Conservation (phyloP, 495 filamentous ascomycete genomes). For the Aspergillus biplanus region DNA sequence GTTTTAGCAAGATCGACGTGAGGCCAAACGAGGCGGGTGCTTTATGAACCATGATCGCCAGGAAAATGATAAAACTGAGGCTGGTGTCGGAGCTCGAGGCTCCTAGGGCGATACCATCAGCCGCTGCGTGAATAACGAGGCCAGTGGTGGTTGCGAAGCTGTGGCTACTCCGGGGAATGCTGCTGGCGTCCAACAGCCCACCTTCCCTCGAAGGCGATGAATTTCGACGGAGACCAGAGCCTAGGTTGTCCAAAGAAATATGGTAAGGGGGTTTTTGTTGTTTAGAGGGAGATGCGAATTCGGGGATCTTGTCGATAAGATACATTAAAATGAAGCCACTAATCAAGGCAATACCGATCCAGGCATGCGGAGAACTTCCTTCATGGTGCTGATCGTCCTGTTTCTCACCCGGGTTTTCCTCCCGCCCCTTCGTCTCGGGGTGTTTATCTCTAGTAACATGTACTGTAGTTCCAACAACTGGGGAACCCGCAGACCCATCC, state of each 20-base stretch:
- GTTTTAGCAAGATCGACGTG: conserved; percentile 84
- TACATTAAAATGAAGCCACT: conserved; percentile 96
- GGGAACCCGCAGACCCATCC: conserved; percentile 11
- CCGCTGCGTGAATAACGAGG: conserved; percentile 92
- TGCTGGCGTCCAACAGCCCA: conserved; percentile 40
- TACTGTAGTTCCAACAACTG: conserved; percentile 4
- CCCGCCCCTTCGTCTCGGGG: conserved; percentile 24
- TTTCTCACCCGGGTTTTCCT: conserved; percentile 40
- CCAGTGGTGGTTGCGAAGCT: conserved; percentile 81
- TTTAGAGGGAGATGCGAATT: conserved; percentile 62
- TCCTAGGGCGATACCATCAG: conserved; percentile 95
- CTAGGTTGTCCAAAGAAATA: conserved; percentile 81
- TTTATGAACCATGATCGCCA: conserved; percentile 97
- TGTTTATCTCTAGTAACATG: conserved; percentile 15
- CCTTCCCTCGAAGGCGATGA: conserved; percentile 52
- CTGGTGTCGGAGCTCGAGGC: conserved; percentile 77
- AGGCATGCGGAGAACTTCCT: conserved; percentile 63
- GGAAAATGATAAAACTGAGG: conserved; percentile 85
- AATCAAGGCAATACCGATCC: conserved; percentile 84
- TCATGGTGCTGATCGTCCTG: conserved; percentile 42
- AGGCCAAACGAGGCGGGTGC: conserved; percentile 95
- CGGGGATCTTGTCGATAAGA: conserved; percentile 86
- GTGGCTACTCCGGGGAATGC: conserved; percentile 38
- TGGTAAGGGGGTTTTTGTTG: conserved; percentile 61
- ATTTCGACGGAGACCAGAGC: conserved; percentile 55